Conservation (phyloP, 208 protist species). For the Wallacemonas sp. region DNA sequence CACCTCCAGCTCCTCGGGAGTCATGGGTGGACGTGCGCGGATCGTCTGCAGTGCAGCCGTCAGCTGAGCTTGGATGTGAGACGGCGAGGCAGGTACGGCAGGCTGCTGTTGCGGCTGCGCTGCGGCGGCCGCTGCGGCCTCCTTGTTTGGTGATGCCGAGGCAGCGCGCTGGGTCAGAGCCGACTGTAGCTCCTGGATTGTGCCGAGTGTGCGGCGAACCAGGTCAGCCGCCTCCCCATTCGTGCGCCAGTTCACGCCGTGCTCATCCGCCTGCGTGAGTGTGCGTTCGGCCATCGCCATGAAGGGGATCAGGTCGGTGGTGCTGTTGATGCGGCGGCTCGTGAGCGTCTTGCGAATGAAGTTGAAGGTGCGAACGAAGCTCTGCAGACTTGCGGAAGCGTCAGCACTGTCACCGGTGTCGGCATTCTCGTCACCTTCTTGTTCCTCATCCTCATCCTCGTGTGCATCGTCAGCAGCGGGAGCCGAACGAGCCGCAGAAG, state of each 20-base stretch:
- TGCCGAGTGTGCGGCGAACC: slow-evolving; percentile 22
- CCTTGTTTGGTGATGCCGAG: background rate
- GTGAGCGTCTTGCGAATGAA: slow-evolving; percentile 14
- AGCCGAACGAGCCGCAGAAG: background rate
- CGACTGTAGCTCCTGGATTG: slow-evolving; percentile 29
- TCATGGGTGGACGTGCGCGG: slow-evolving; percentile 2
- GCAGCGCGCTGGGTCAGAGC: slow-evolving; percentile 14
- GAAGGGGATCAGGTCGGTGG: slow-evolving; percentile 27
- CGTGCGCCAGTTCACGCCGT: slow-evolving; percentile 30
- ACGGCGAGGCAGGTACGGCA: background rate
- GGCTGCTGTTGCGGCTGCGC: background rate
- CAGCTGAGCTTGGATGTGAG: background rate
- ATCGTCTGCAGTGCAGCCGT: background rate
- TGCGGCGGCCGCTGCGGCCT: background rate
- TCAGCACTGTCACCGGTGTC: background rate
- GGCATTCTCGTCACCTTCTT: background rate
- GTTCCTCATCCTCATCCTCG: background rate
- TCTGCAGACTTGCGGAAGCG: background rate
- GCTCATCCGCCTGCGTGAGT: slow-evolving; percentile 29
- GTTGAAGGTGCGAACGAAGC: slow-evolving; percentile 19
- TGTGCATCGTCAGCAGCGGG: background rate
- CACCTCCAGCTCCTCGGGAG: slow-evolving; percentile 29
- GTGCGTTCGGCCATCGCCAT: slow-evolving; percentile 35
- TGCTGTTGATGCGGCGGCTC: background rate
- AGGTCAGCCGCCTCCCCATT: slow-evolving; percentile 21